Evolutionary conservation across 306 rosid genomes (phyloP).

Genomic region (Castanospermum australe): DNA sequence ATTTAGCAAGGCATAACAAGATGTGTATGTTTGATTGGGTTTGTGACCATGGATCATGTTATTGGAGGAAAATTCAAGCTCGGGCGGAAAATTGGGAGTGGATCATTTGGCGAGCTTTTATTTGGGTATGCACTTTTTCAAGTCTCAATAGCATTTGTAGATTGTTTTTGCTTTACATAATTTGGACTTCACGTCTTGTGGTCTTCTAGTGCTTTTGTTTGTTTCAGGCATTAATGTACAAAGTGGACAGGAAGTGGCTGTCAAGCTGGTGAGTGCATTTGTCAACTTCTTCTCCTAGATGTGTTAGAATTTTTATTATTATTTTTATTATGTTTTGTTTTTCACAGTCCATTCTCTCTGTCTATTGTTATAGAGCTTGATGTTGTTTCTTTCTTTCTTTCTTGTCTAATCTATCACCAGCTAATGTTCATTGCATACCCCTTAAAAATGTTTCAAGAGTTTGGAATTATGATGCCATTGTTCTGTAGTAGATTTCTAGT

Average conservation of each 20-base stretch:
- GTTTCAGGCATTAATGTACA: slow-evolving; percentile 78
- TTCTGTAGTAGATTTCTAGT: too few species aligned
- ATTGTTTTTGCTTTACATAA: background rate
- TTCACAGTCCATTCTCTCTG: background rate
- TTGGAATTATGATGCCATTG: too few species aligned
- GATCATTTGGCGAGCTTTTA: slow-evolving; percentile 74
- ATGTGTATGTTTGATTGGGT: slow-evolving; percentile 28
- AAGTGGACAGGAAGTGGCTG: slow-evolving; percentile 91
- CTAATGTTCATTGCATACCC: too few species aligned
- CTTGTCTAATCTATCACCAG: too few species aligned
- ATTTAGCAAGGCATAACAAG: slow-evolving; percentile 21
- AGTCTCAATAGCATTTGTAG: background rate
- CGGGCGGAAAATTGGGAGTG: slow-evolving; percentile 74
- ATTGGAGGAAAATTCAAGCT: slow-evolving; percentile 77
- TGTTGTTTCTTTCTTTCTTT: too few species aligned
- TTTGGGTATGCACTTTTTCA: slow-evolving; percentile 48
- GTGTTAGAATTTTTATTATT: background rate
- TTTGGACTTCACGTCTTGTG: slow-evolving; percentile 15
- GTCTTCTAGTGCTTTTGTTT: slow-evolving; percentile 37
- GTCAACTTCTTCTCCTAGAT: slow-evolving; percentile 10
- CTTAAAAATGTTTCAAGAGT: too few species aligned
- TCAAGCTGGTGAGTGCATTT: slow-evolving; percentile 69
- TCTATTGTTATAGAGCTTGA: too few species aligned
- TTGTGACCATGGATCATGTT: slow-evolving; percentile 63
- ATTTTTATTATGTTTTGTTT: background rate